Conservation (phyloP, 768 basidiomycete species). For the Tephrocybe sp. region DNA sequence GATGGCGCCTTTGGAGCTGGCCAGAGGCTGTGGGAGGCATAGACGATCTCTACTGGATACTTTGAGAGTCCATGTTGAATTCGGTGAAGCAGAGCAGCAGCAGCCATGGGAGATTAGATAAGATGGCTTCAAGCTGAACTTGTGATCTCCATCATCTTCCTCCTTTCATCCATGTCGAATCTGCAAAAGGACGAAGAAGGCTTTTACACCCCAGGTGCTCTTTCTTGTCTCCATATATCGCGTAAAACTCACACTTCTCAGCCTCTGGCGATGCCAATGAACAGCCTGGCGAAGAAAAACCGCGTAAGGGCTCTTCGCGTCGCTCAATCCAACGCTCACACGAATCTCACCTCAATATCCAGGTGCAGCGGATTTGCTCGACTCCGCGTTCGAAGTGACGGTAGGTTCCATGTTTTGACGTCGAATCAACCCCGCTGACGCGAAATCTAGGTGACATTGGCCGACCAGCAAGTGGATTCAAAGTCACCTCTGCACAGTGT, state of each 20-base stretch:
- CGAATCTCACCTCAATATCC: neutral
- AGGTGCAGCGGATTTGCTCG: conserved; percentile 59
- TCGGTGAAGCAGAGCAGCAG: conserved; percentile 25
- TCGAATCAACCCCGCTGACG: neutral
- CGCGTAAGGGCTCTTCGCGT: conserved; percentile 18
- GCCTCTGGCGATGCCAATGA: conserved; percentile 20
- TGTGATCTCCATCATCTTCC: neutral
- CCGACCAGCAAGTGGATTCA: conserved; percentile 93
- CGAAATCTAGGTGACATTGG: conserved; percentile 77
- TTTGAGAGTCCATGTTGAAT: conserved; percentile 43
- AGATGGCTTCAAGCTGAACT: conserved; percentile 10
- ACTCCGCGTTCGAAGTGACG: conserved; percentile 80
- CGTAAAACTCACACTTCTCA: conserved; percentile 3
- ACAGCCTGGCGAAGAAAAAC: conserved; percentile 25
- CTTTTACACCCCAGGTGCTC: conserved; percentile 64
- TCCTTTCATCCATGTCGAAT: conserved; percentile 18
- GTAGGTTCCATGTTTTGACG: conserved; percentile 33
- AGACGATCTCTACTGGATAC: conserved; percentile 57
- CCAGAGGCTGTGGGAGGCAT: conserved; percentile 64
- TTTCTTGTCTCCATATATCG: neutral
- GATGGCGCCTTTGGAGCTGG: conserved; percentile 41
- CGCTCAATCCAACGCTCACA: neutral
- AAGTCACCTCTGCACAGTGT: conserved; percentile 94
- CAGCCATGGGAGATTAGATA: conserved; percentile 12
- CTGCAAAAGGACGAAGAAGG: conserved; percentile 81